Conservation (phyloP, 441 rosid genomes). For the Adansonia rubrostipa region DNA sequence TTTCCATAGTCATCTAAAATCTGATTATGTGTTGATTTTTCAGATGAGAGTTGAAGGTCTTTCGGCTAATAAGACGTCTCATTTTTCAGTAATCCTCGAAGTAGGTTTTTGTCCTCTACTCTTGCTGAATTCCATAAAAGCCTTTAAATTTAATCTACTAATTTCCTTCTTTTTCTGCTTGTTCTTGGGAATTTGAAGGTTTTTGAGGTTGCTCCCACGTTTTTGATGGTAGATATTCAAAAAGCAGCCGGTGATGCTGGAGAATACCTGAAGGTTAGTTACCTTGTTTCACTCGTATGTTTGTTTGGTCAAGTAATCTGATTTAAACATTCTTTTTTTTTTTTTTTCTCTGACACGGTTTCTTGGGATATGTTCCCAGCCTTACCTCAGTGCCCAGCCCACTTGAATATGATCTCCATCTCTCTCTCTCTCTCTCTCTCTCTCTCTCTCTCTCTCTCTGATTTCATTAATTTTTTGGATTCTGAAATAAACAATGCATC, state of each 20-base stretch:
- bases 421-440: too few relatives aligned
- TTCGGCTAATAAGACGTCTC: constrained; percentile 63
- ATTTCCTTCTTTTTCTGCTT: background rate
- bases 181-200: constrained; percentile 48
- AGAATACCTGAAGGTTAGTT: constrained; percentile 77
- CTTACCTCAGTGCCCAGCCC: background rate
- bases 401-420: background rate
- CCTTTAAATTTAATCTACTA: background rate
- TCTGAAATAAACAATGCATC: background rate
- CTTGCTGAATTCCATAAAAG: background rate
- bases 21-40: constrained; percentile 25
- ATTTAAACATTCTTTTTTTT: background rate
- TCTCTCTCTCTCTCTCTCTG: background rate
- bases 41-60: constrained; percentile 98
- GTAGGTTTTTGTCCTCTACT: constrained; percentile 45
- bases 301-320: background rate
- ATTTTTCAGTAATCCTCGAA: constrained; percentile 81
- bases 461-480: background rate
- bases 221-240: constrained; percentile 86
- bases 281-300: background rate
- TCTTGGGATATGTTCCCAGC: background rate
- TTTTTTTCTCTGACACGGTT: background rate
- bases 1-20: constrained; percentile 11
- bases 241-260: constrained; percentile 80
- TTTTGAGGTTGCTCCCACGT: constrained; percentile 89